phyloP scores from a whole-genome alignment of 192 early-diverging fungal genomes.

The Phycomyces blakesleeanus region DNA sequence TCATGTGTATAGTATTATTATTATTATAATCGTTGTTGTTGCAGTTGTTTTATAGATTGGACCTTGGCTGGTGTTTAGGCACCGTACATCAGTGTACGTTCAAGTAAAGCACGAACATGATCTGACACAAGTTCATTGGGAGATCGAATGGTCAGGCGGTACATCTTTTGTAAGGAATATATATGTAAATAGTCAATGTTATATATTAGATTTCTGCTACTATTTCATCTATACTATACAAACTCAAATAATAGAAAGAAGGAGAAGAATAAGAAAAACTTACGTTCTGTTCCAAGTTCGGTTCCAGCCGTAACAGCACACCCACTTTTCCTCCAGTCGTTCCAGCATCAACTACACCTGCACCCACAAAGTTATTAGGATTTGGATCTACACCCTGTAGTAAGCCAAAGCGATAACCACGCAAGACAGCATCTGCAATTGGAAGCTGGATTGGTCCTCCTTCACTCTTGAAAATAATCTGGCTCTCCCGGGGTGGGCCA shows the following conservation, averaged over 20 bases:
- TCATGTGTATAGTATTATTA: too few relatives aligned
- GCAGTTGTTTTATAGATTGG: too few relatives aligned
- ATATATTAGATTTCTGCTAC: background rate
- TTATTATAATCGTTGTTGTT: too few relatives aligned
- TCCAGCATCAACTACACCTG: constrained; percentile 78
- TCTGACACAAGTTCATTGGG: constrained; percentile 79
- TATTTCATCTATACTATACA: background rate
- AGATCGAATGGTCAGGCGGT: constrained; percentile 83
- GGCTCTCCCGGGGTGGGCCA: constrained; percentile 76
- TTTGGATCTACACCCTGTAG: constrained; percentile 86
- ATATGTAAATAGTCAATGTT: background rate
- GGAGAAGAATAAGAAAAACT: constrained; percentile 23
- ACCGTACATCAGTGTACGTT: constrained; percentile 32
- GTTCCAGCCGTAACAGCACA: constrained; percentile 86
- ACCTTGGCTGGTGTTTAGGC: constrained; percentile 1
- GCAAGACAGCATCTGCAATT: constrained; percentile 52
- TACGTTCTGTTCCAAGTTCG: constrained; percentile 79
- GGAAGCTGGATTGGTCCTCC: constrained; percentile 45
- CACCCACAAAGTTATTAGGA: constrained; percentile 83
- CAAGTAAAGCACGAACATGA: constrained; percentile 39
- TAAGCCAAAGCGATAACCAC: constrained; percentile 69
- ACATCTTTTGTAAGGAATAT: constrained; percentile 58
- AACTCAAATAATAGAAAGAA: too few relatives aligned
- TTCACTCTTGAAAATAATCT: constrained; percentile 59
- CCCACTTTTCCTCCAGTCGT: constrained; percentile 77